Conservation (phyloP, 202 grass and related monocot species). For the Zoysia matrella region DNA sequence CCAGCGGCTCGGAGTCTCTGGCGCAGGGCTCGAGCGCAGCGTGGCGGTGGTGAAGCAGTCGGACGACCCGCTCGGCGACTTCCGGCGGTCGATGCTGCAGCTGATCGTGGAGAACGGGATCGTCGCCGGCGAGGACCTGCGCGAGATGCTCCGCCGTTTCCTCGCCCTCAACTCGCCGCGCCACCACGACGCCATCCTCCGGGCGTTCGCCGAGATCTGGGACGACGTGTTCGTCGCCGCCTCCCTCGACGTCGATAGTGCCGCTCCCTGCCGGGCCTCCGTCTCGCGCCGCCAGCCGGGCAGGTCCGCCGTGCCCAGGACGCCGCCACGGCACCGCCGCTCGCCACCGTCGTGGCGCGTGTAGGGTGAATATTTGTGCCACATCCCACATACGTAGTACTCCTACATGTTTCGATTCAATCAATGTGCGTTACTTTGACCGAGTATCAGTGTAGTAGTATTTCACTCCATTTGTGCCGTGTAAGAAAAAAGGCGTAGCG, state of each 20-base stretch:
- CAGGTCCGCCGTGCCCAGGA: constrained; percentile 37
- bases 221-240: constrained; percentile 66
- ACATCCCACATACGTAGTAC: no score
- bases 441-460: neutral
- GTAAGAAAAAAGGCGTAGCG: no score
- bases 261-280: neutral
- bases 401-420: no score
- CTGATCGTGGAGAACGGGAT: no score
- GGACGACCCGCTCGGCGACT: no score
- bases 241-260: neutral
- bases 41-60: no score
- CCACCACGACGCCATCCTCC: neutral
- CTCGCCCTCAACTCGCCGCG: no score
- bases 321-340: constrained; percentile 42
- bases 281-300: constrained; percentile 9
- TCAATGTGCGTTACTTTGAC: neutral
- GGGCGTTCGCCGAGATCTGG: constrained; percentile 86
- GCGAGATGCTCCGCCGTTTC: no score
- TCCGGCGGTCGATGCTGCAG: no score
- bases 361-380: neutral
- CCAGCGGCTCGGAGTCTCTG: no score
- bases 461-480: neutral
- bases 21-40: no score
- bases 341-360: constrained; percentile 46
- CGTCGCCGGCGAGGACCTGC: no score